Evolutionary conservation across 805 yeast genomes (phyloP), one percentile per base, ranked within the genome.

Genomic region (Pichia manshurica): DNA sequence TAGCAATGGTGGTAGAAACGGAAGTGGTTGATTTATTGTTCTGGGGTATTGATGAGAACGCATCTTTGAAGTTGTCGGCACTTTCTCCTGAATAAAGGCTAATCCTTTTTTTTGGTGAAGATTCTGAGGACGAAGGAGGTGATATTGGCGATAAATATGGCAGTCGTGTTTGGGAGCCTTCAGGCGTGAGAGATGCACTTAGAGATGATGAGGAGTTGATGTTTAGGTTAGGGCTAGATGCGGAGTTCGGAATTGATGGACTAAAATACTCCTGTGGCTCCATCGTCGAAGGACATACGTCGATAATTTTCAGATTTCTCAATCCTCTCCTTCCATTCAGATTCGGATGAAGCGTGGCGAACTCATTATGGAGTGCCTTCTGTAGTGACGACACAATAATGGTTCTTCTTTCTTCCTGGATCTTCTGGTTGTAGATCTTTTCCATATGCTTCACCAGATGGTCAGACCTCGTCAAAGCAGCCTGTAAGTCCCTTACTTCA

Each of bases 401-500:
- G 23, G 67, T 54, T 36, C 45, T 50, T 38, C 64, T 53, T 39
- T 64, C 68, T 20, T 45, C 51, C 19, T 35, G 21, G 16, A 65
- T 46, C 50, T 61, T 61, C 35, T 53, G 39, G 20, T 54, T 52
- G 22, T 54, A 50, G 3, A 49, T 25, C 17, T 35, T 55, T 40
- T 62, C 64, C 12, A 58, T 56, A 32, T 58, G 57, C n/a, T 38
- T 15, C 25, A 57, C 60, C 5, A 48, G 45, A 22, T 50, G 45
- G 38, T 61, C 56, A 21, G 60, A 37, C 38, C 51, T 53, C 20
- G 28, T n/a, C 19, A 63, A 52, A 23, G 59, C 52, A 12, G 51
- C 38, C 41, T 54, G 54, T 36, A 66, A 50, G 9, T 37, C 29
- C 40, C 52, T 54, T 3, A 65, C 61, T 47, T 66, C 69, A n/a